Evolutionary conservation across 257 asterid species (phyloP), one percentile per base, ranked within the genome.

Genomic region (Ilex asprella): DNA sequence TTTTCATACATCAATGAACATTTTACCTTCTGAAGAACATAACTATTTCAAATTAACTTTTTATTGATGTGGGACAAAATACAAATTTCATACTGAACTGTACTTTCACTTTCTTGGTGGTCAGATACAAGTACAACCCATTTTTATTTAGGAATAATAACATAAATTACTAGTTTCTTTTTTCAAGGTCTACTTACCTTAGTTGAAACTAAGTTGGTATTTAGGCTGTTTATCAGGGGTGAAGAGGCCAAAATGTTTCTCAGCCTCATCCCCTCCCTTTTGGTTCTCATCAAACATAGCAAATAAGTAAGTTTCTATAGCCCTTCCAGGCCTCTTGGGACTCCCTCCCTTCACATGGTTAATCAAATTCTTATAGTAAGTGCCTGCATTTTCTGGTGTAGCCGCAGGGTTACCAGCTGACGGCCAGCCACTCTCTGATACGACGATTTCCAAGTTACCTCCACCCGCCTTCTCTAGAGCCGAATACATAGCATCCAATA

Each of bases 371-470:
- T 64, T 69, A 39, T 68, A 61, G 12, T 69, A 77, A 2, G 55
- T 62, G 50, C 62, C 62, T 0, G 82, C 78, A 41, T 69, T 44
- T 0, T 73, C 79, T 2, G 66, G 27, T 0, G 63, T 2, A 0
- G 82, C 41, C 39, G 59, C 16, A 61, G 63, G 67, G 1, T 69
- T 75, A 10, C 78, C 82, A 1, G 67, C 73, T 44, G 82, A 68
- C 0, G 81, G 81, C 81, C 81, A 76, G 4, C 81, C 81, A 13
- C 63, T 76, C 70, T 76, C 81, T 8, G 80, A 67, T 54, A 71
- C 78, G 32, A 78, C 80, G 10, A 74, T 64, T 31, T 39, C 69
- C 35, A 78, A 14, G 2, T 58, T 2, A 0, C 77, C 11, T 10
- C 78, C 80, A 21, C 75, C 78, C 5, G 27, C 61, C 16, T 43